A percentile compares a stretch with the other conserved stretches of the same genome.
Conservation (phyloP, 2,329 filamentous ascomycete genomes). For the Diplodia scrobiculata region DNA sequence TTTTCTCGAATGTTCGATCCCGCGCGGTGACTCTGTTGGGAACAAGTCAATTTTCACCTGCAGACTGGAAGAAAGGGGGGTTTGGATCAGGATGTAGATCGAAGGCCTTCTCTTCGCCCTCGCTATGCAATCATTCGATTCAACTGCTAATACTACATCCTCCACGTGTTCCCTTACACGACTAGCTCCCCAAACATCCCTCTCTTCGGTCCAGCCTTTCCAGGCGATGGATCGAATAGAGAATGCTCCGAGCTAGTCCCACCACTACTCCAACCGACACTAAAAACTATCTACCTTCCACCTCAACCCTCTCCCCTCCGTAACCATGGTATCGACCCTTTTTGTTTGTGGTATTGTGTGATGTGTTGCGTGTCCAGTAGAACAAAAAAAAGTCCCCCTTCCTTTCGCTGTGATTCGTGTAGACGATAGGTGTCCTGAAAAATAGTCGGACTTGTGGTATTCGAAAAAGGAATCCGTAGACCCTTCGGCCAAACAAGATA, state of each 20-base stretch:
- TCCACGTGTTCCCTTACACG: neutral
- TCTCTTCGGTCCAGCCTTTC: neutral
- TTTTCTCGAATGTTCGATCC: neutral
- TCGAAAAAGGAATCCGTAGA: constrained; percentile 6
- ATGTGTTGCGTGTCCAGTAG: constrained; percentile 16
- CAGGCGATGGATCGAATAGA: neutral
- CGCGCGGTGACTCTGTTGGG: neutral
- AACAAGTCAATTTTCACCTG: neutral
- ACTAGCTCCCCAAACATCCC: constrained; percentile 2
- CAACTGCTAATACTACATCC: constrained; percentile 23
- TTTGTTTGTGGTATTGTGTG: constrained; percentile 23
- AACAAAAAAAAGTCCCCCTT: constrained; percentile 12
- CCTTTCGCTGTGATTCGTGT: constrained; percentile 19
- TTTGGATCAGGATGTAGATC: constrained; percentile 9
- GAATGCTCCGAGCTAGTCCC: neutral
- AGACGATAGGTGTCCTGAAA: constrained; percentile 20
- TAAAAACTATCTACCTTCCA: constrained; percentile 24
- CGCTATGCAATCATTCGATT: neutral
- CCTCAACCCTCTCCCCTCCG: neutral
- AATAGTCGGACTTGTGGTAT: constrained; percentile 23
- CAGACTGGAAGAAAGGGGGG: neutral
- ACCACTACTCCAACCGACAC: neutral
- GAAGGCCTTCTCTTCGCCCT: constrained; percentile 1
- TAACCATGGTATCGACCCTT: constrained; percentile 8
- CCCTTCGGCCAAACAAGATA: constrained; percentile 18